Base-by-base conservation (phyloP, 2,329 filamentous ascomycete genomes). In the Hortaea sp. region DNA sequence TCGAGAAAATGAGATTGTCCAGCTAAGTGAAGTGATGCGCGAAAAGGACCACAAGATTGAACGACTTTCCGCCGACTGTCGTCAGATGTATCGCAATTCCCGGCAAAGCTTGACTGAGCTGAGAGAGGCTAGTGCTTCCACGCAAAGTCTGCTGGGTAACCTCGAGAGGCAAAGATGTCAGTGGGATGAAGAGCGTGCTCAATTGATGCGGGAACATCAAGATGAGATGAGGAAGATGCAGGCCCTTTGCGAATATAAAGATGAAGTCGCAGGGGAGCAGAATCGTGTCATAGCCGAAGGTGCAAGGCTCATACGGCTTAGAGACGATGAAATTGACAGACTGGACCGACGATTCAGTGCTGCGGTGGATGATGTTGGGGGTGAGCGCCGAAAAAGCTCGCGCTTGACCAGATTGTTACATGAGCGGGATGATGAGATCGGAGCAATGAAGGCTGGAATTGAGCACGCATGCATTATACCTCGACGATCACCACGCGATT, bases 181-280 rank as follows among this genome's bases (percentile, higher is more conserved):
- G 37, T 35, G n/a, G 9, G 32, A 35, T 4, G 32, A 35, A n/a
- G 9, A n/a, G n/a, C 7, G n/a, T 9, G n/a, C 32, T 35, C 32
- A n/a, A n/a, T 9, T 35, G 32, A 9, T 35, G 7, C 9, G 9
- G 32, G 32, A 35, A n/a, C 32, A 9, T 9, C 32, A 35, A 9
- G n/a, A 35, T 35, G 32, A 35, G 32, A 9, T 9, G n/a, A 35
- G 7, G 32, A 9, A 35, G 46, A 13, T 57, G 37, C 49, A 52
- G 10, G 51, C 50, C 7, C 53, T 59, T 27, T 57, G 52, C 41
- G 56, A 58, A 40, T 46, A 56, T 13, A 59, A 59, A 38, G 51
- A 58, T 41, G 51, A 43, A 7, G 39, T 61, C 13, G 42, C 52
- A 6, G 31, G 45, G n/a, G 47, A 54, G 39, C 57, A 60, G 46